These are phyloP conservation scores for Ceratocystis eucalypticola DNA, from an alignment of 2,329 filamentous ascomycete species.

Conservation along the genomic window DNA sequence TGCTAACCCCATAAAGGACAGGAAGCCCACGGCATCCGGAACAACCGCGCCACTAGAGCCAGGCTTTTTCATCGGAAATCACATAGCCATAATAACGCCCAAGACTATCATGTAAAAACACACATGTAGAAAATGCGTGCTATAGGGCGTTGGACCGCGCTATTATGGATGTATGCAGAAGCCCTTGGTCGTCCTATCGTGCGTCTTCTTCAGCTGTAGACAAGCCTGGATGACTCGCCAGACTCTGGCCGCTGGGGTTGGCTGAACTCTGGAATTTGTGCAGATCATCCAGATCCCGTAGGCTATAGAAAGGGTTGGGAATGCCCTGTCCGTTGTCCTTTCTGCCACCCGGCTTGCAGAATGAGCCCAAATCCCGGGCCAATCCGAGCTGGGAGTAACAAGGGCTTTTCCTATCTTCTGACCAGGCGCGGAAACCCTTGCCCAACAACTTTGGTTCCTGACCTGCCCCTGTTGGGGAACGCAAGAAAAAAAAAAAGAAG, in stretches of 20 bases:
- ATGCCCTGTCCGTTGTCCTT: not conserved
- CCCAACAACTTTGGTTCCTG: not conserved
- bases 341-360: not conserved
- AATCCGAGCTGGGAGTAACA: not conserved
- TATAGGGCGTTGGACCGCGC: too few species aligned
- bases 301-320: not conserved
- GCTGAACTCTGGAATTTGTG: not conserved
- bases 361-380: not conserved
- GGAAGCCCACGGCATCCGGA: too few species aligned
- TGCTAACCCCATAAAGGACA: too few species aligned
- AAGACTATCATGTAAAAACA: too few species aligned
- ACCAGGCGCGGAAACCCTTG: not conserved
- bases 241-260: not conserved
- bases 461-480: not conserved
- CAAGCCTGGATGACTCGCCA: not conserved
- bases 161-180: not conserved
- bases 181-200: not conserved
- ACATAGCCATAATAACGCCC: too few species aligned
- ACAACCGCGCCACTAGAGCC: too few species aligned
- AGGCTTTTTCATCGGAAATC: too few species aligned
- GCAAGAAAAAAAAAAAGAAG: not conserved
- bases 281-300: not conserved
- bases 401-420: not conserved
- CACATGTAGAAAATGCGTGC: too few species aligned
- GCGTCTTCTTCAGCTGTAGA: too few species aligned